These are phyloP conservation scores for Cryptococcus jaspeensis DNA, from an alignment of 1,284 basidiomycete species.

Conservation along the genomic window DNA sequence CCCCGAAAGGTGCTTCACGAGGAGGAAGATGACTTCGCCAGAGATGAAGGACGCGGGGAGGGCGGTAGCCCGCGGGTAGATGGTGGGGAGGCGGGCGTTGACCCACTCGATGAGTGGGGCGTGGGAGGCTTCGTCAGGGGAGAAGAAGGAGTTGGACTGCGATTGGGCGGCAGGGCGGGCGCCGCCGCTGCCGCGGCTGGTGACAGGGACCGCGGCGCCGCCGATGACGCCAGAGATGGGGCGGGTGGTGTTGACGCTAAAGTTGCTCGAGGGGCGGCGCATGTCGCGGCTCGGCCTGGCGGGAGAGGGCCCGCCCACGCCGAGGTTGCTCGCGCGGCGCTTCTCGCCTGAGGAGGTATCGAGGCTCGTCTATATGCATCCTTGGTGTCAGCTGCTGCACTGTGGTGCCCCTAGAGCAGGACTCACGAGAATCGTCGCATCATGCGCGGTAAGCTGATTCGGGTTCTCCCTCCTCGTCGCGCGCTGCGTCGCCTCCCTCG, in stretches of 20 bases:
- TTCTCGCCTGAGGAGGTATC: slow-evolving; percentile 38
- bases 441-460: slow-evolving; percentile 81
- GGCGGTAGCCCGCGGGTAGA: slow-evolving; percentile 61
- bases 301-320: slow-evolving; percentile 18
- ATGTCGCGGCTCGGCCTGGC: slow-evolving; percentile 46
- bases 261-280: slow-evolving; percentile 38
- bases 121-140: slow-evolving; percentile 25
- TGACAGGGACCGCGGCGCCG: background rate
- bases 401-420: slow-evolving; percentile 40
- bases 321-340: slow-evolving; percentile 20
- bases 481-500: slow-evolving; percentile 83
- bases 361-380: slow-evolving; percentile 42
- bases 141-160: slow-evolving; percentile 13
- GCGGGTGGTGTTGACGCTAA: slow-evolving; percentile 6
- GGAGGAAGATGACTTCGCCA: slow-evolving; percentile 50
- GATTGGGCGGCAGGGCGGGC: background rate
- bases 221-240: background rate
- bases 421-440: slow-evolving; percentile 78
- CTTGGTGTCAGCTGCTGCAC: slow-evolving; percentile 22
- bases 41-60: slow-evolving; percentile 53
- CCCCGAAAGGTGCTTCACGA: slow-evolving; percentile 48
- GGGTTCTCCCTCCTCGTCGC: slow-evolving; percentile 84
- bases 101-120: slow-evolving; percentile 76
- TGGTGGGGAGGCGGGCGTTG: slow-evolving; percentile 71
- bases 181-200: background rate